Base-by-base conservation (phyloP, 345 rosid genomes). In the Populus davidiana region DNA sequence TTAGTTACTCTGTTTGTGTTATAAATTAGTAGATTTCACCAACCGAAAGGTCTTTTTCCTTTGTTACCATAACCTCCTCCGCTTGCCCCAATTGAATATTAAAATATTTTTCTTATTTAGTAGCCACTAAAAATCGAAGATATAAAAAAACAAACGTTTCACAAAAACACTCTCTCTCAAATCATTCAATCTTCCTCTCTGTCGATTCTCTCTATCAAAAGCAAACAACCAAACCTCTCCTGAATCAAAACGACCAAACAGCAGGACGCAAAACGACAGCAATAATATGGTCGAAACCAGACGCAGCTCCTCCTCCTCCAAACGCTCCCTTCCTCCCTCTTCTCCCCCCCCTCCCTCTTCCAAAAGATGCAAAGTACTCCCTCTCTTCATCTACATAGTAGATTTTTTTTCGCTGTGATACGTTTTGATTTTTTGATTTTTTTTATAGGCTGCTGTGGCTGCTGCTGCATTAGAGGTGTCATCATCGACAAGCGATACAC, bases 201-300 rank as follows among this genome's bases (percentile, higher is more conserved):
- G 16, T 27, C 1, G 27, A 8, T 36, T 59, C 39, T 17, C 50
- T 49, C 52, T 29, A n/a, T 49, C 23, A 23, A 31, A 36, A 33
- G 7, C 69, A 43, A 31, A 33, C 70, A 61, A 33, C 9, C 36
- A 31, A 20, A 41, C 33, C 41, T 2, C 64, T 16, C 8, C 2
- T 18, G 56, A 71, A 71, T 39, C 38, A 77, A 69, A 11, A 31
- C 75, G 43, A 64, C 47, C 64, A 36, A 10, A 20, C 43, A 8
- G 36, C 71, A 27, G 75, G 6, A n/a, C 62, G 2, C 33, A 35
- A 49, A 13, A 67, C 73, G 73, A 64, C 72, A 31, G 54, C 54
- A 67, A 38, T 63, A 81, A 71, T 75, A 96, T 96, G 99, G 99
- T 94, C 59, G 98, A 94, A 82, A 96, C 99, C 44, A 87, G 99